A percentile compares a stretch with the other conserved stretches of the same genome.
Evolutionary conservation across 768 basidiomycete genomes (phyloP).

Genomic region (Russula abietina): DNA sequence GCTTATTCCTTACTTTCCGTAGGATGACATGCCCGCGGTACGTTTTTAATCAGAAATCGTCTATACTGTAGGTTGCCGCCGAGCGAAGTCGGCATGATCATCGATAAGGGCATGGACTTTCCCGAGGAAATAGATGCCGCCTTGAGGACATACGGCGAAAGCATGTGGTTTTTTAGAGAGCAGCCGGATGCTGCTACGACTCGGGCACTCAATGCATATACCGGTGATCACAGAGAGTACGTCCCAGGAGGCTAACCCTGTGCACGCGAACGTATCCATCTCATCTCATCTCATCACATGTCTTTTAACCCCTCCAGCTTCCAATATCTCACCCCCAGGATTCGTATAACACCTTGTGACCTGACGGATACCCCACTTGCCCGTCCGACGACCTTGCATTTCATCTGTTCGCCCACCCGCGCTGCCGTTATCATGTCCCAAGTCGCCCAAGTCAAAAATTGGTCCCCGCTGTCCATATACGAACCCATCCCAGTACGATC

Average conservation of each 20-base stretch:
- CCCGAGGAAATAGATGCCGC: conserved; percentile 48
- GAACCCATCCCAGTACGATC: conserved; percentile 74
- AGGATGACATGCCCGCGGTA: not conserved
- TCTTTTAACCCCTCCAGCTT: conserved; percentile 46
- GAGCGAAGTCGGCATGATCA: conserved; percentile 66
- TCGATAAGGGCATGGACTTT: conserved; percentile 79
- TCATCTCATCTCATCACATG: conserved; percentile 4
- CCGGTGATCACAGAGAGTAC: conserved; percentile 67
- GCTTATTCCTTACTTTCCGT: not conserved
- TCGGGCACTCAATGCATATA: conserved; percentile 66
- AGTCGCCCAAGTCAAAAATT: conserved; percentile 44
- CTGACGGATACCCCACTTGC: conserved; percentile 48
- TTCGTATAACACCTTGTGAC: conserved; percentile 67
- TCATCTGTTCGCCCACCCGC: conserved; percentile 76
- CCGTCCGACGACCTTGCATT: conserved; percentile 57
- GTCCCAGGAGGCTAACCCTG: conserved; percentile 15
- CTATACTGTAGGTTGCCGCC: conserved; percentile 52
- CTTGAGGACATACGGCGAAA: conserved; percentile 56
- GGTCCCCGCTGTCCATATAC: conserved; percentile 67
- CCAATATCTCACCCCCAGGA: conserved; percentile 66
- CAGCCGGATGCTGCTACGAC: conserved; percentile 54
- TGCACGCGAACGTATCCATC: not conserved
- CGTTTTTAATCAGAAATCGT: not conserved
- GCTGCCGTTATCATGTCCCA: conserved; percentile 63
- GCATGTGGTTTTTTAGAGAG: conserved; percentile 75